Percentiles rank a stretch among this genome's conserved stretches.
Conservation (phyloP, 176 grass and related monocot species). For the Ensete glaucum region DNA sequence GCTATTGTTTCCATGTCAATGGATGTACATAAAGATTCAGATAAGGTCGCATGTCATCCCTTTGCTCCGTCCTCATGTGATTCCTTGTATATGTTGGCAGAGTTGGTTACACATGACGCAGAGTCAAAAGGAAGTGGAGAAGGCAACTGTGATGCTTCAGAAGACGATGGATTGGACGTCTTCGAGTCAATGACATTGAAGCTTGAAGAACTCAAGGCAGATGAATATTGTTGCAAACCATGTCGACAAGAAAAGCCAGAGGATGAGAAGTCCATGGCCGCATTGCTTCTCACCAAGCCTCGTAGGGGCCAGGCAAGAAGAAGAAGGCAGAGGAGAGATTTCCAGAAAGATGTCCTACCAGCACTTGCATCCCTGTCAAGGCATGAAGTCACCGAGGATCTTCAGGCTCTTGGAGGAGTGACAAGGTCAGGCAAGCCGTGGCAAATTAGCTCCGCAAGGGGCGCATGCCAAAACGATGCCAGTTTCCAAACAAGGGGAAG, state of each 20-base stretch:
- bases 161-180: conserved; percentile 39
- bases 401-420: conserved; percentile 59
- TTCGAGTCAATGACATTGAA: conserved; percentile 82
- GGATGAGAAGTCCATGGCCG: conserved; percentile 27
- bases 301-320: conserved; percentile 61
- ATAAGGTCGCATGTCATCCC: not conserved
- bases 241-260: conserved; percentile 18
- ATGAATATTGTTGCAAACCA: conserved; percentile 42
- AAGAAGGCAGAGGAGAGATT: conserved; percentile 62
- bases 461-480: not conserved
- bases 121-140: conserved; percentile 10
- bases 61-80: conserved; percentile 9
- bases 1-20: conserved; percentile 61
- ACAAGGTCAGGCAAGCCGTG: conserved; percentile 41
- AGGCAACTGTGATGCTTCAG: conserved; percentile 13
- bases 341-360: conserved; percentile 83
- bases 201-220: conserved; percentile 59
- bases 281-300: conserved; percentile 43
- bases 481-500: conserved; percentile 31
- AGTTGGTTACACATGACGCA: conserved; percentile 29
- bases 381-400: conserved; percentile 76
- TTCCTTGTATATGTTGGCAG: conserved; percentile 61
- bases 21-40: conserved; percentile 23
- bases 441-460: conserved; percentile 35
- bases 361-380: conserved; percentile 53